Base-by-base conservation (phyloP, 345 rosid species). In the Linum usitatissimum region DNA sequence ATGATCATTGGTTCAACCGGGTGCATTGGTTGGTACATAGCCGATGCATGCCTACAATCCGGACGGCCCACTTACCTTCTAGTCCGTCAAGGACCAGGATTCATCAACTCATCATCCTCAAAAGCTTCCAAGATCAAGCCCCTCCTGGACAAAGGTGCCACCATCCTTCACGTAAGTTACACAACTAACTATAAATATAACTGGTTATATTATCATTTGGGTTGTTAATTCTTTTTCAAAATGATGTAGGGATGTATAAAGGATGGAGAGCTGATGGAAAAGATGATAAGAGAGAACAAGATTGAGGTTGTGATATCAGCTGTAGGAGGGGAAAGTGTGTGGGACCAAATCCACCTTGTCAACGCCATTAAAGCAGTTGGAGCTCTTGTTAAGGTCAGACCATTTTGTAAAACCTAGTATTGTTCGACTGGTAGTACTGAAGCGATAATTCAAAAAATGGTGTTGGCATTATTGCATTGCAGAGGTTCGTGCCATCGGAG, bases 401-500 rank as follows among this genome's bases (percentile, higher is more conserved):
- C 28, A 23, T 23, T 23, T 23, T 23, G 28, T 23, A 23, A 23
- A 23, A 23, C 28, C 48, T 40, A 40, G 48, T 1, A 6, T 40
- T 1, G 48, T 12, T 40, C 10, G 48, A 6, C 10, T 12, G 13
- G 7, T 6, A 12, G 8, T 6, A 40, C 48, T 40, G 3, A 12
- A 12, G 0, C 12, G 0, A 0, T 39, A 6, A 6, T 1, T 4
- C 53, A 10, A 4, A 10, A 4, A 6, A 53, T 17, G 15, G 38
- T 45, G 42, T 65, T 17, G 31, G 6, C 20, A 28, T 13, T 10
- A 28, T 13, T 10, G 28, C 14, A 15, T 17, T 38, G 60, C 69
- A 76, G 79, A 72, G 74, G 61, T 72, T 76, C 60, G 34, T 76
- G 60, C 77, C 77, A 9, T 76, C 80, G 0, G 80, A 76, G 45